Base-by-base conservation (phyloP, 768 basidiomycete species). In the Cubamyces lactineus region DNA sequence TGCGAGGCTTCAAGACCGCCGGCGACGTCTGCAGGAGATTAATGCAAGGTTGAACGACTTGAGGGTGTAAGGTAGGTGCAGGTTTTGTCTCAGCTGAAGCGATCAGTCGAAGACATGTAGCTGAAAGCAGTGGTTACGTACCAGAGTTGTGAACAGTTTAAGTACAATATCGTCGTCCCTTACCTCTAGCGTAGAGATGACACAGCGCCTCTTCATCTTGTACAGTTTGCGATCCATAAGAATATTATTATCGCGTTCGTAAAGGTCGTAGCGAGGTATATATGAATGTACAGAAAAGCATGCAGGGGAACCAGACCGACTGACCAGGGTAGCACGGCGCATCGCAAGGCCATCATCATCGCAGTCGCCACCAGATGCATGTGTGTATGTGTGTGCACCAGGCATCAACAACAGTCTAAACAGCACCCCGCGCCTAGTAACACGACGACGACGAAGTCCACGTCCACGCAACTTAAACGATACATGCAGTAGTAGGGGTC, bases 21-120 rank as follows among this genome's bases (percentile, higher is more conserved):
- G 67, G 19, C 61, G 34, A 21, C 69, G 71, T 21, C 66, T 81
- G 30, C 28, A 62, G 34, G 72, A 74, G 53, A 81, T 82, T 61
- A 72, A 75, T 57, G 38, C 61, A 39, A 71, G 66, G 34, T 57
- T 82, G 41, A 71, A 73, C 34, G 57, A 51, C 19, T 63, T 64
- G 52, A 23, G 21, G 5, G 3, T 65, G 26, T 59, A 53, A 26
- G 34, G 11, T 11, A 34, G 34, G 34, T 7, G 34, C 34, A 34
- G 34, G 34, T 34, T 34, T 34, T 34, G 34, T 34, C 11, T 34
- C 34, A 1, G 11, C 34, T 34, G 34, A 1, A 11, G 34, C 9
- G 34, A 34, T 34, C 4, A 11, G 1, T 34, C 9, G 34, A 11
- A 34, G 28, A 28, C 28, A 28, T 28, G 34, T 34, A 9, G 34